Evolutionary conservation across 169 alveolate genomes (phyloP).

Genomic region (Cryptosporidium canis): DNA sequence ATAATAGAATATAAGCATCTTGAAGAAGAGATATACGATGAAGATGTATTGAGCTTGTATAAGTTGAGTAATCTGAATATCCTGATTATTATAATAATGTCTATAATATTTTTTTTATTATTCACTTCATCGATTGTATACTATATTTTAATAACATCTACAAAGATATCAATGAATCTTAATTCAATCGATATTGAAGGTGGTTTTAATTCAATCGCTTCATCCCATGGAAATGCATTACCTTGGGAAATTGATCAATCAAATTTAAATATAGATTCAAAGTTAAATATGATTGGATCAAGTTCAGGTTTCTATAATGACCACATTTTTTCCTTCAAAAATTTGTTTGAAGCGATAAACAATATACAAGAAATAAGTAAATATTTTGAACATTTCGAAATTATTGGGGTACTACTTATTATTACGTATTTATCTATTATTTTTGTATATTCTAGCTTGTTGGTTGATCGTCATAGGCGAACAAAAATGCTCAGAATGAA

Average conservation of each 20-base stretch:
- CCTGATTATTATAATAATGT: background rate
- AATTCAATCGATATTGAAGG: conserved; percentile 56
- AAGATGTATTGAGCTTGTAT: conserved; percentile 43
- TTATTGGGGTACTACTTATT: conserved; percentile 33
- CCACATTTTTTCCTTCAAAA: conserved; percentile 13
- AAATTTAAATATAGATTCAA: background rate
- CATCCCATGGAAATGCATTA: conserved; percentile 12
- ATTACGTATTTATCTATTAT: conserved; percentile 8
- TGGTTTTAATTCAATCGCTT: conserved; percentile 57
- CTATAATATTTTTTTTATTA: conserved; percentile 6
- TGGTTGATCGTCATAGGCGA: conserved; percentile 24
- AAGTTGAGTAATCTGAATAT: conserved; percentile 32
- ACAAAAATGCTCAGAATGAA: conserved; percentile 18
- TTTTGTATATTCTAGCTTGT: conserved; percentile 23
- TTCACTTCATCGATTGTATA: conserved; percentile 26
- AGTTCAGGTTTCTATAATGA: conserved; percentile 69
- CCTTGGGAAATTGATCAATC: conserved; percentile 41
- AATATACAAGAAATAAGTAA: conserved; percentile 6
- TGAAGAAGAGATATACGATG: conserved; percentile 37
- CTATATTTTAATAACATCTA: conserved; percentile 5
- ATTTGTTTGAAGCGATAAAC: conserved; percentile 2
- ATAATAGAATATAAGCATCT: background rate
- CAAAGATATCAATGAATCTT: conserved; percentile 6
- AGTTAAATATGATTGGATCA: conserved; percentile 55
- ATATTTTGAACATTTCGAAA: conserved; percentile 32